Evolutionary conservation across 2,329 filamentous ascomycete genomes (phyloP).

Genomic region (Graphilbum ipis-grandicollis): DNA sequence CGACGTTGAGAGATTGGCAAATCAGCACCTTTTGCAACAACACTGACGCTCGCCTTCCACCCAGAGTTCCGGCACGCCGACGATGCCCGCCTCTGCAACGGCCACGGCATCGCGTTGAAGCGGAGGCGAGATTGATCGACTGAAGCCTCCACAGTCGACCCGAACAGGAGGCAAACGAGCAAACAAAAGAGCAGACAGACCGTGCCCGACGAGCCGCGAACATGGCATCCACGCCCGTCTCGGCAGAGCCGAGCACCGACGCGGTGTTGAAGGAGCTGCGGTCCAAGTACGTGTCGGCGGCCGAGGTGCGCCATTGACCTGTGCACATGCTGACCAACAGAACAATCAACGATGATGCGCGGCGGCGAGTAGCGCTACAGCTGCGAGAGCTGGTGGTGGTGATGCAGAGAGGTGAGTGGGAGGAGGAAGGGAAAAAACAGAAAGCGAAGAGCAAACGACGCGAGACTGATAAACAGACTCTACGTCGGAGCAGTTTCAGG

Average conservation of each 20-base stretch:
- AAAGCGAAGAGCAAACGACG: not conserved
- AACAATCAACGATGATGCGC: slow-evolving; percentile 26
- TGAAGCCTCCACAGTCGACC: not conserved
- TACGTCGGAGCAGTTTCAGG: slow-evolving; percentile 56
- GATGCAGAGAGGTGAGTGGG: slow-evolving; percentile 33
- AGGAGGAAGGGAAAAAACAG: not conserved
- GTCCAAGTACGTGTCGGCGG: slow-evolving; percentile 25
- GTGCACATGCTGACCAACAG: slow-evolving; percentile 10
- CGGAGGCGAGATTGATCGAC: slow-evolving; percentile 7
- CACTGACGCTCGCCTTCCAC: no score
- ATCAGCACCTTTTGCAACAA: no score
- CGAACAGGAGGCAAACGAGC: not conserved
- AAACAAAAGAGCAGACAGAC: not conserved
- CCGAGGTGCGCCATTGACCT: no score
- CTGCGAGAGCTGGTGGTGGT: slow-evolving; percentile 36
- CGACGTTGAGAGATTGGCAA: no score
- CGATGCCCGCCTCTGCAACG: slow-evolving; percentile 7
- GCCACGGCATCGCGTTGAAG: slow-evolving; percentile 7
- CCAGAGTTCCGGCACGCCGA: slow-evolving; percentile 1
- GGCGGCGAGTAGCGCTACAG: slow-evolving; percentile 33
- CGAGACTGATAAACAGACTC: slow-evolving; percentile 37
- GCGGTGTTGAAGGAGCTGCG: slow-evolving; percentile 35
- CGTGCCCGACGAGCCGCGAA: not conserved
- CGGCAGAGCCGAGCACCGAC: slow-evolving; percentile 38
- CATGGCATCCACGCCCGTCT: slow-evolving; percentile 11